Conservation (phyloP, 768 basidiomycete genomes). For the Suillus luteus region DNA sequence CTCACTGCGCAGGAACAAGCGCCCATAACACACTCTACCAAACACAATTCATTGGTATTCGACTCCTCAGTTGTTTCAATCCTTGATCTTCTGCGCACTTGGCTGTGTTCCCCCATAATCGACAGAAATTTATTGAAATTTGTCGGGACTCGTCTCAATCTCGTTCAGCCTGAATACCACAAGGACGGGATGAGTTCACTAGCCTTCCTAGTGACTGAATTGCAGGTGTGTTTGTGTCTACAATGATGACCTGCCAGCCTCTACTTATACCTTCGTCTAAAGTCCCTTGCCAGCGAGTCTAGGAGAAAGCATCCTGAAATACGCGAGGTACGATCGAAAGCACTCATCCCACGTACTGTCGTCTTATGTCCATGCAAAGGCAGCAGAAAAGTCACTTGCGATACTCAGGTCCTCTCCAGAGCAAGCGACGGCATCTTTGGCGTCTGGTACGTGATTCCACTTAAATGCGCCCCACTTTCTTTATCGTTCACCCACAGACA, state of each 20-base stretch:
- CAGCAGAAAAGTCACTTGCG: constrained; percentile 84
- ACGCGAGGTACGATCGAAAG: constrained; percentile 63
- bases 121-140: neutral
- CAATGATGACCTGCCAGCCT: constrained; percentile 14
- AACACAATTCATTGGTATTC: neutral
- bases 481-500: constrained; percentile 48
- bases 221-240: constrained; percentile 53
- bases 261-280: constrained; percentile 12
- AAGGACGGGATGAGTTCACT: constrained; percentile 57
- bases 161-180: neutral
- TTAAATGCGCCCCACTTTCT: neutral
- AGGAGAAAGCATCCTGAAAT: constrained; percentile 90
- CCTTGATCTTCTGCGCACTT: neutral
- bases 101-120: neutral
- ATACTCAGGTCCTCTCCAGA: constrained; percentile 83
- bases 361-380: constrained; percentile 43
- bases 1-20: neutral
- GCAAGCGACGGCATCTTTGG: constrained; percentile 67
- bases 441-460: constrained; percentile 58
- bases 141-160: no score
- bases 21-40: neutral
- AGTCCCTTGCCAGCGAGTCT: constrained; percentile 89
- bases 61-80: neutral
- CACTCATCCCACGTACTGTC: neutral
- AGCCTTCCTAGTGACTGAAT: constrained; percentile 71